A percentile compares a stretch with the other conserved stretches of the same genome.
Conservation (phyloP, 2,329 filamentous ascomycete species). For the Alternaria ethzedia region DNA sequence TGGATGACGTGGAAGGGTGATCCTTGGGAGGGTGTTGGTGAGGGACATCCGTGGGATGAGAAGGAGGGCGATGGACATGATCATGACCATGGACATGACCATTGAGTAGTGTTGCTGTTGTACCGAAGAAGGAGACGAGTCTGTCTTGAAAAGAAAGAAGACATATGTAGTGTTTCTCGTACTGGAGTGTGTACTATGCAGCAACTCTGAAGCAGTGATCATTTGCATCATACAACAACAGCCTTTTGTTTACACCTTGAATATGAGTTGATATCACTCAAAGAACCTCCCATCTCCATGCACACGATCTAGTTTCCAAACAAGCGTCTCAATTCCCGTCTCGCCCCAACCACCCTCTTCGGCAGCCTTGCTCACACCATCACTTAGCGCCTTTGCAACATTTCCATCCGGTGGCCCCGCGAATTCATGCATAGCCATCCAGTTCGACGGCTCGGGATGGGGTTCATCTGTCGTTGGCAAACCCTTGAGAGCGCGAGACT, state of each 20-base stretch:
- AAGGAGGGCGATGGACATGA: constrained; percentile 5
- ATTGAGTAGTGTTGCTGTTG: neutral
- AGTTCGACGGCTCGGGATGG: constrained; percentile 31
- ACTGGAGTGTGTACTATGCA: too few relatives aligned
- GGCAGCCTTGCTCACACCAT: neutral
- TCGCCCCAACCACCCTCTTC: neutral
- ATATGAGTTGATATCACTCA: too few relatives aligned
- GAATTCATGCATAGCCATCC: constrained; percentile 39
- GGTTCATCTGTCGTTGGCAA: constrained; percentile 32
- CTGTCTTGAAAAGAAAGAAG: too few relatives aligned
- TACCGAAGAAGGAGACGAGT: too few relatives aligned
- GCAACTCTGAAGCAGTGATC: too few relatives aligned
- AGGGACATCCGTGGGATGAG: constrained; percentile 17
- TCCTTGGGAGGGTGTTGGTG: constrained; percentile 21
- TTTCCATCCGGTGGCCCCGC: constrained; percentile 7
- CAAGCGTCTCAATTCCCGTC: neutral
- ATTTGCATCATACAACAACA: too few relatives aligned
- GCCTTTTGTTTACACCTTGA: too few relatives aligned
- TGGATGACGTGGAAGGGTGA: constrained; percentile 37
- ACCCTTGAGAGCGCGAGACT: constrained; percentile 37
- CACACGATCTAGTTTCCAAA: constrained; percentile 4
- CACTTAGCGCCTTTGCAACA: constrained; percentile 16
- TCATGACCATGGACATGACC: constrained; percentile 6
- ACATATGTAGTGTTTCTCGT: too few relatives aligned
- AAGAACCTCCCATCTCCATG: constrained; percentile 9